phyloP scores from a whole-genome alignment of 495 filamentous ascomycete genomes.

The Pseudomonodictys pantanalensis region DNA sequence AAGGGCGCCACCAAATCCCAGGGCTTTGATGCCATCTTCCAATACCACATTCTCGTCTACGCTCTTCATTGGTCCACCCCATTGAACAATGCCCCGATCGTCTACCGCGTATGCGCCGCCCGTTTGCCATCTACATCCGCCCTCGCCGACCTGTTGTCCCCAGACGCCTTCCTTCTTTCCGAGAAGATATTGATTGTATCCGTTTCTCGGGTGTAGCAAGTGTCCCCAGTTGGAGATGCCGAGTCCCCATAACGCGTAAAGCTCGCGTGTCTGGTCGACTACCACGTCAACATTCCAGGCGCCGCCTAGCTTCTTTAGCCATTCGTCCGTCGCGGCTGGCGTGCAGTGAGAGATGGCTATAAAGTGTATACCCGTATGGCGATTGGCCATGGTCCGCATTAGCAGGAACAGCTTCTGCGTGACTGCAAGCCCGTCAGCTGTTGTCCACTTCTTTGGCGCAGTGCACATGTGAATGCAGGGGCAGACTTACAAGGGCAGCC shows the following conservation, averaged over 20 bases:
- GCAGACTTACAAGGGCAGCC: conserved; percentile 26
- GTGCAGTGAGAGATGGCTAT: conserved; percentile 28
- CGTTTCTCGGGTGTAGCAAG: conserved; percentile 24
- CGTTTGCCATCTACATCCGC: conserved; percentile 24
- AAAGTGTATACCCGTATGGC: conserved; percentile 21
- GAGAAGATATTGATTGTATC: conserved; percentile 20
- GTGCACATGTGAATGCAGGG: neutral
- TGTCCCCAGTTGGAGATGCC: conserved; percentile 30
- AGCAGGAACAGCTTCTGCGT: conserved; percentile 21
- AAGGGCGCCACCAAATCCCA: conserved; percentile 12
- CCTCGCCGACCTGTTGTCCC: conserved; percentile 22
- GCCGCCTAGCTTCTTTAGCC: conserved; percentile 17
- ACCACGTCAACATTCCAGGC: conserved; percentile 26
- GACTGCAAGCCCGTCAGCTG: conserved; percentile 10
- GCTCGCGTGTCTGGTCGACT: conserved; percentile 17
- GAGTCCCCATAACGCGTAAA: conserved; percentile 26
- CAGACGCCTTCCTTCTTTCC: conserved; percentile 24
- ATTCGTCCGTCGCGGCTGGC: conserved; percentile 14
- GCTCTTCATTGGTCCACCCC: conserved; percentile 26
- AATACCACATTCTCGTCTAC: conserved; percentile 19
- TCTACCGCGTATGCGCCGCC: conserved; percentile 24
- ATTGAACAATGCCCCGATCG: conserved; percentile 20
- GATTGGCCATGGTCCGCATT: conserved; percentile 16
- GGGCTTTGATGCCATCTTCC: conserved; percentile 15
- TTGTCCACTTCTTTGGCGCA: too few species aligned